Conservation (phyloP, 305 asterid species). For the Solanum chacoense region DNA sequence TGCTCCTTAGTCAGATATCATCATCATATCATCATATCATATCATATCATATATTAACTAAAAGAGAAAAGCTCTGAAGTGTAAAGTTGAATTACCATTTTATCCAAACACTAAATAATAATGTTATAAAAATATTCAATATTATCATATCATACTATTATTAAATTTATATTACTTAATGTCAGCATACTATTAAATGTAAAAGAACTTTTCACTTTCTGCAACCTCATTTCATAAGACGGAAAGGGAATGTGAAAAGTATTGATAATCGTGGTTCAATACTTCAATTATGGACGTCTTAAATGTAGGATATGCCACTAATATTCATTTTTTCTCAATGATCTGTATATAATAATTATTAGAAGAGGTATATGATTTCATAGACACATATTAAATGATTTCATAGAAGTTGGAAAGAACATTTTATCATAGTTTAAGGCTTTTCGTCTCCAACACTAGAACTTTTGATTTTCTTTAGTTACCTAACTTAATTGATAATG, state of each 20-base stretch:
- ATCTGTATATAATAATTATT: not conserved
- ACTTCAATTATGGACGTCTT: not conserved
- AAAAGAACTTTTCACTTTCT: not conserved
- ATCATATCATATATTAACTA: too few species aligned
- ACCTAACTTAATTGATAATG: not conserved
- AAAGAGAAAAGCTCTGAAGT: not conserved
- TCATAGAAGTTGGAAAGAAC: too few species aligned
- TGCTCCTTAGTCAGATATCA: too few species aligned
- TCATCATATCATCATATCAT: too few species aligned
- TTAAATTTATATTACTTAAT: not conserved
- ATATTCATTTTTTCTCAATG: too few species aligned
- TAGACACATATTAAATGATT: too few species aligned
- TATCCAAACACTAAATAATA: too few species aligned
- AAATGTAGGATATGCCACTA: not conserved
- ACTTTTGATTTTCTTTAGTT: not conserved
- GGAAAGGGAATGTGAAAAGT: not conserved
- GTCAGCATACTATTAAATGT: not conserved
- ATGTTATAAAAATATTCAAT: too few species aligned
- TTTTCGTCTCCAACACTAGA: not conserved
- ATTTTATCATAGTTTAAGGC: too few species aligned
- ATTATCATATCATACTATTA: not conserved
- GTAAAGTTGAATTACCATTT: not conserved
- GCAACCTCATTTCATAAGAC: too few species aligned
- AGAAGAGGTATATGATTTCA: not conserved
- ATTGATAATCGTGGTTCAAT: not conserved